Evolutionary conservation across 148 eudicot species (phyloP).

Genomic region (Oxyria digyna): DNA sequence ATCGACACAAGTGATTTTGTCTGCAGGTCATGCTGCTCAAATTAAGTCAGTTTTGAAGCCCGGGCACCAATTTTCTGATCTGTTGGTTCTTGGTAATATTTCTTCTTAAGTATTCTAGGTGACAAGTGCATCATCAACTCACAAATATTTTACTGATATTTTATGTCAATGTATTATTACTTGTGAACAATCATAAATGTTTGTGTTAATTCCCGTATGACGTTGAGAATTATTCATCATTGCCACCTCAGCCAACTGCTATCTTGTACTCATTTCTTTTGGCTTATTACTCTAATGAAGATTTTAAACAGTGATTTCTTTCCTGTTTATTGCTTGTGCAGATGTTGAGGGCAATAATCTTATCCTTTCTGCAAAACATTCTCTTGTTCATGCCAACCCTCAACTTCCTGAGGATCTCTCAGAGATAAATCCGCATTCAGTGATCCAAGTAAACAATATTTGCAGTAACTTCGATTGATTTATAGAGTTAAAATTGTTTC

Average conservation of each 20-base stretch:
- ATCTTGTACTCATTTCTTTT: not conserved
- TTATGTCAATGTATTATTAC: not conserved
- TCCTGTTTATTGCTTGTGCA: constrained; percentile 14
- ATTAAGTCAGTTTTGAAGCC: constrained; percentile 68
- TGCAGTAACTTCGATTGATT: not conserved
- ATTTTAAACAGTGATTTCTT: not conserved
- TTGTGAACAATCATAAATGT: not conserved
- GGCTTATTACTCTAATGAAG: not conserved
- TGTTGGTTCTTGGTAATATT: constrained; percentile 63
- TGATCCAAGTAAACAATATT: constrained; percentile 43
- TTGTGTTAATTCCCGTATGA: not conserved
- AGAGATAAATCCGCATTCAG: constrained; percentile 41
- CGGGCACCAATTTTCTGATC: constrained; percentile 67
- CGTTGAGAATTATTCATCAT: not conserved
- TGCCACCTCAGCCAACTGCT: not conserved
- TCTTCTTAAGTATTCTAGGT: not conserved
- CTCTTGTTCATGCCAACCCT: constrained; percentile 51
- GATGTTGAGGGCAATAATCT: constrained; percentile 71
- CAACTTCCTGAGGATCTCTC: constrained; percentile 53
- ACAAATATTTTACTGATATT: not conserved
- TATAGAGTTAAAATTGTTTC: not conserved
- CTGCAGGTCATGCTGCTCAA: constrained; percentile 44
- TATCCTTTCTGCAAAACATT: constrained; percentile 70
- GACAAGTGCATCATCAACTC: not conserved
- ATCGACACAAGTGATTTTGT: constrained; percentile 9